These are phyloP conservation scores for Nepenthes gracilis DNA, from an alignment of 148 eudicot genomes.

Conservation along the genomic window DNA sequence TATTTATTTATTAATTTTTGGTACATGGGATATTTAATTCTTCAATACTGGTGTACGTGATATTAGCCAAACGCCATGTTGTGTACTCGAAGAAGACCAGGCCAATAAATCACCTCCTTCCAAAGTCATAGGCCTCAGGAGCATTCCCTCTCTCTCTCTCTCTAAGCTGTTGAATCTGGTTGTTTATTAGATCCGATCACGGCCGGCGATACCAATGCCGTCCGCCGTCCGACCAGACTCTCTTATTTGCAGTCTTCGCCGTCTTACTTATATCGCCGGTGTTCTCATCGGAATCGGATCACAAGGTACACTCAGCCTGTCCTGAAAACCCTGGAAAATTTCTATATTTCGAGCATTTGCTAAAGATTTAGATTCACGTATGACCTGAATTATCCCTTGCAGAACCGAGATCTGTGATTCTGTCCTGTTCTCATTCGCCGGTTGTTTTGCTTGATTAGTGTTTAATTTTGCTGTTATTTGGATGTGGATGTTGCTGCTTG, in stretches of 20 bases:
- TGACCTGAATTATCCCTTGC: no score
- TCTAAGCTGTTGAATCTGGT: no score
- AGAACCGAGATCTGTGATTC: not conserved
- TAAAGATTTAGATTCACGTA: not conserved
- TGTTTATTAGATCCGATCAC: constrained; percentile 9
- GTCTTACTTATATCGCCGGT: constrained; percentile 1
- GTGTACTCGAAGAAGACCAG: no score
- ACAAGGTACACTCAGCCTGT: not conserved
- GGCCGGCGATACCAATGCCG: constrained; percentile 2
- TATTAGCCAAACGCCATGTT: no score
- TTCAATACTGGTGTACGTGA: no score
- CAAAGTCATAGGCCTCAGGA: no score
- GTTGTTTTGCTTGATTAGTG: no score
- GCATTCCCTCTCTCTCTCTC: no score
- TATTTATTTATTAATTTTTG: no score
- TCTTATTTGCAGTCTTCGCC: not conserved
- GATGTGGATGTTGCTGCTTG: not conserved
- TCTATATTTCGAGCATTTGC: not conserved
- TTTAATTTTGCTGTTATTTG: not conserved
- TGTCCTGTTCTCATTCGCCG: no score
- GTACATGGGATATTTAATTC: no score
- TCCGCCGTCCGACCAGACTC: constrained; percentile 3
- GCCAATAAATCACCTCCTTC: no score
- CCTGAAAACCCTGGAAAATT: not conserved
- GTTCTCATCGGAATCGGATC: constrained; percentile 2